Base-by-base conservation (phyloP, 768 basidiomycete genomes). In the Dentipellis sp. region DNA sequence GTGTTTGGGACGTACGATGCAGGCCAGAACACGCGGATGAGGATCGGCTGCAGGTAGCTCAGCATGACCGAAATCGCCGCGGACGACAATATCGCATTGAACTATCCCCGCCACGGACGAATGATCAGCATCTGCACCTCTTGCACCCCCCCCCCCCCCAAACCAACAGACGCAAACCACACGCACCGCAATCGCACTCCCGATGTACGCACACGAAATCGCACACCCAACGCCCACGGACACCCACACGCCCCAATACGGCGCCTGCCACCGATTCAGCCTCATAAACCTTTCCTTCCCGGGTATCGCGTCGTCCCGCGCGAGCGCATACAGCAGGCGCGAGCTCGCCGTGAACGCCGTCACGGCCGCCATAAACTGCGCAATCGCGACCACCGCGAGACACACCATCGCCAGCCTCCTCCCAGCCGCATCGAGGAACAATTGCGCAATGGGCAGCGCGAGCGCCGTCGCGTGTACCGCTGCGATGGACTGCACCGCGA, bases 291-390 rank as follows among this genome's bases (percentile, higher is more conserved):
- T 63, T 37, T 62, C 57, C 62, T 74, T 80, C 55, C 72, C 63
- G 2, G 79, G 80, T 51, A 80, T 70, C 9, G 77, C 79, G 56
- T 78, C 68, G 63, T 81, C 81, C 55, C 81, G 66, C 42, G 81
- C 79, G 11, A 81, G 68, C 29, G 81, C 81, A 55, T 80, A 82
- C 65, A 80, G 76, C 52, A 82, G 60, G 21, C 80, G 68, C 22
- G 80, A 81, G 61, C 78, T 79, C 48, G 80, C 79, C 0, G 81
- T 81, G 64, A 78, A 81, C 34, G 79, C 79, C 11, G 81, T 81
- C 50, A 78, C 74, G 3, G 80, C 74, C 10, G 81, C 80, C 69
- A 78, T 78, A 55, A 75, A 72, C 66, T 82, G 79, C 21, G 76
- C 76, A 17, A 80, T 56, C 37, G 68, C 66, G 52, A 82, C 70